phyloP scores from a whole-genome alignment of 345 rosid genomes.

The Salix caprea region DNA sequence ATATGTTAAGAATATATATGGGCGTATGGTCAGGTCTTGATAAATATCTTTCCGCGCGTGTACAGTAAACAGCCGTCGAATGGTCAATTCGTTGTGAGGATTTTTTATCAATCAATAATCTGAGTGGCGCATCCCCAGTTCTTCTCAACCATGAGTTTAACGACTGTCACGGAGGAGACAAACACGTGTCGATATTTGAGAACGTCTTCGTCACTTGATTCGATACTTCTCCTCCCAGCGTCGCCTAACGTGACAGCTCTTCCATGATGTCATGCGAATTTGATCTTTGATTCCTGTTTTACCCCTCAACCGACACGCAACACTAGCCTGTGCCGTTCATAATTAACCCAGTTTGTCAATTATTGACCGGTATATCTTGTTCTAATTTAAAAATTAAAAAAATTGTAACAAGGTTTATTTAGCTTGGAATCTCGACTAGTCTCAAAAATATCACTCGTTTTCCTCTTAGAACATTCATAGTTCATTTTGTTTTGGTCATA shows the following conservation, averaged over 20 bases:
- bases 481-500: too few species aligned
- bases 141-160: constrained; percentile 23
- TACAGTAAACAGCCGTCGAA: neutral
- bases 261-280: neutral
- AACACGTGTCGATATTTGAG: constrained; percentile 11
- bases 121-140: neutral
- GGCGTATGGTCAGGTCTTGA: neutral
- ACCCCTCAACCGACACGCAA: neutral
- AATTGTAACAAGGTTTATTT: too few species aligned
- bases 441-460: too few species aligned
- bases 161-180: neutral
- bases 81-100: neutral
- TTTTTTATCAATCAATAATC: neutral
- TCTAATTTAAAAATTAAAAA: too few species aligned
- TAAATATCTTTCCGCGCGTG: neutral
- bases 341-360: too few species aligned
- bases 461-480: too few species aligned
- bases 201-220: neutral
- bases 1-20: too few species aligned
- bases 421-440: too few species aligned
- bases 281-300: neutral
- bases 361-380: too few species aligned
- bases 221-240: neutral
- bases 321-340: neutral
- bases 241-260: neutral